Evolutionary conservation across 345 rosid genomes (phyloP).

Genomic region (Pistacia integerrima): DNA sequence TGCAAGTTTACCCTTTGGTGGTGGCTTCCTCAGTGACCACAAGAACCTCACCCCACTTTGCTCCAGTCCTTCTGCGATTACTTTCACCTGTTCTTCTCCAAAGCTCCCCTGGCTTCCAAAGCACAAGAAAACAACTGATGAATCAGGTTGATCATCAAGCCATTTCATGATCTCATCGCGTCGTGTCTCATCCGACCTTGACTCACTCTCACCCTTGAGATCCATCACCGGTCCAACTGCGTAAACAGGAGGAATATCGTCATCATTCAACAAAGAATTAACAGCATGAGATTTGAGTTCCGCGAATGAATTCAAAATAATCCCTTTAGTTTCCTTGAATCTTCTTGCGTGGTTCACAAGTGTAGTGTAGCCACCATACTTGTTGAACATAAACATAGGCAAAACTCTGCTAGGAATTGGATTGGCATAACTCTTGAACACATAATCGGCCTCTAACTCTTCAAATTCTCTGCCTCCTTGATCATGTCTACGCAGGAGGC

Average conservation of each 20-base stretch:
- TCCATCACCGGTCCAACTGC: constrained; percentile 4
- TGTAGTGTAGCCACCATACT: not conserved
- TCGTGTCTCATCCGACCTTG: not conserved
- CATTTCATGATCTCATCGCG: constrained; percentile 18
- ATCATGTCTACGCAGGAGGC: no score
- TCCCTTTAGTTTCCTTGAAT: not conserved
- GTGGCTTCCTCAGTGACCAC: constrained; percentile 10
- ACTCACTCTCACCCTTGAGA: not conserved
- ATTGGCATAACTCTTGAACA: constrained; percentile 18
- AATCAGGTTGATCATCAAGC: constrained; percentile 35
- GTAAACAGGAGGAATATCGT: constrained; percentile 17
- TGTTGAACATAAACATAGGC: constrained; percentile 12
- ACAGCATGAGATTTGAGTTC: not conserved
- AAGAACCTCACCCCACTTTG: constrained; percentile 26
- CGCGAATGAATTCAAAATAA: not conserved
- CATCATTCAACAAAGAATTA: not conserved
- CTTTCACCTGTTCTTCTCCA: constrained; percentile 12
- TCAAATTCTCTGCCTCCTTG: constrained; percentile 4
- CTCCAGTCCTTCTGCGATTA: constrained; percentile 30
- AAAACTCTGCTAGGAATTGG: constrained; percentile 21
- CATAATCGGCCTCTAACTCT: constrained; percentile 9
- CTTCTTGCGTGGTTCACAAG: not conserved
- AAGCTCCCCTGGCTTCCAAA: constrained; percentile 35
- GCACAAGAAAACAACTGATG: constrained; percentile 38
- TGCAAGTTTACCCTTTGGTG: not conserved